Percentiles rank a stretch among this genome's conserved stretches.
Evolutionary conservation across 2,329 filamentous ascomycete species (phyloP).

Genomic region (Magnaporthales sp.): DNA sequence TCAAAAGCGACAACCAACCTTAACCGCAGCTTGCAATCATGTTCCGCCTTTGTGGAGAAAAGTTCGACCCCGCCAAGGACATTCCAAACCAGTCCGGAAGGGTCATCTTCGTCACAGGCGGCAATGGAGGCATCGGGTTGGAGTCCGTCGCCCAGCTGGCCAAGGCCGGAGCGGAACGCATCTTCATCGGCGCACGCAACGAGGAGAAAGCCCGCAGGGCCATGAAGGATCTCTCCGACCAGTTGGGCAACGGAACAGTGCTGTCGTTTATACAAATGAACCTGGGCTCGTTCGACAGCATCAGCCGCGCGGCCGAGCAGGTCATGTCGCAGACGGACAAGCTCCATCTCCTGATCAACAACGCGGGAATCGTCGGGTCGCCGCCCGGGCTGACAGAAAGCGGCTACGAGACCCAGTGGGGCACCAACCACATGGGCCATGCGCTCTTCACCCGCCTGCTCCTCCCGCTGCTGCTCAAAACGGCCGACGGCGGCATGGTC

Average conservation of each 20-base stretch:
- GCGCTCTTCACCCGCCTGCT: conserved; percentile 30
- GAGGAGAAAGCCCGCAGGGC: conserved; percentile 35
- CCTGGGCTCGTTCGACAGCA: background rate
- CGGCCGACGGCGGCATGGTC: conserved; percentile 7
- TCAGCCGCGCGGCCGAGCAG: conserved; percentile 28
- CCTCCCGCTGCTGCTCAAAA: conserved; percentile 16
- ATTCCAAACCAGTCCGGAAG: conserved; percentile 30
- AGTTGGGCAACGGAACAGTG: conserved; percentile 7
- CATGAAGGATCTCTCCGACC: conserved; percentile 26
- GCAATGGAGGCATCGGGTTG: conserved; percentile 39
- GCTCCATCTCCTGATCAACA: conserved; percentile 36
- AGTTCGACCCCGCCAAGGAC: conserved; percentile 22
- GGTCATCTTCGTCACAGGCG: conserved; percentile 38
- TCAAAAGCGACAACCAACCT: background rate
- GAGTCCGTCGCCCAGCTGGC: conserved; percentile 32
- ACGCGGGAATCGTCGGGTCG: conserved; percentile 33
- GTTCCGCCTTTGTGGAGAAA: conserved; percentile 3
- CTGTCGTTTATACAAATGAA: background rate
- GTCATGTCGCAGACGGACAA: conserved; percentile 22
- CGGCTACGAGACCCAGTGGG: conserved; percentile 38
- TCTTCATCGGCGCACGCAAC: conserved; percentile 27
- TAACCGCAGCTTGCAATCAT: background rate
- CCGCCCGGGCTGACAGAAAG: conserved; percentile 26
- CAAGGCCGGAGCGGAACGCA: conserved; percentile 23
- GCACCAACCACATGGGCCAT: conserved; percentile 38